phyloP scores from a whole-genome alignment of 1,284 basidiomycete genomes.

The Agroathelia rolfsii region DNA sequence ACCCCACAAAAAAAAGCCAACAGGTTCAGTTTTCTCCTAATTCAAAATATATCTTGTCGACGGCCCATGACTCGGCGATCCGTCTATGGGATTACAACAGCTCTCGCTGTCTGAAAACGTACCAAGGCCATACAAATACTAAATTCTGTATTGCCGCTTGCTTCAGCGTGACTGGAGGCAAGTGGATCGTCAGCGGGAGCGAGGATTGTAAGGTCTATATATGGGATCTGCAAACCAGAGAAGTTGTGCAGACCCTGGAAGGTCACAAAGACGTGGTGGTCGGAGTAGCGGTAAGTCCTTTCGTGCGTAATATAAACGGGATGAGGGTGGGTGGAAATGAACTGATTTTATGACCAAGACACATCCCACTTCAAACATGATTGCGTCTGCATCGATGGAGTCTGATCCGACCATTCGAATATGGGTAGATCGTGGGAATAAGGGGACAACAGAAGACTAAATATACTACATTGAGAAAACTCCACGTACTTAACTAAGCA shows the following conservation, averaged over 20 bases:
- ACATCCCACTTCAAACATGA: conserved; percentile 74
- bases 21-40: conserved; percentile 91
- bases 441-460: too few relatives aligned
- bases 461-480: too few relatives aligned
- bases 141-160: conserved; percentile 74
- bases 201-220: conserved; percentile 86
- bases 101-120: conserved; percentile 86
- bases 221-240: conserved; percentile 87
- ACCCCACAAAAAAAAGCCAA: conserved; percentile 46
- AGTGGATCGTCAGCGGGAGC: conserved; percentile 86
- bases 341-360: conserved; percentile 37
- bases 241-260: conserved; percentile 70
- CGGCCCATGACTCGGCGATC: conserved; percentile 85
- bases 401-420: conserved; percentile 69
- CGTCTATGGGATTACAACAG: conserved; percentile 94
- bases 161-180: conserved; percentile 75
- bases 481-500: too few relatives aligned
- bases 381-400: conserved; percentile 77
- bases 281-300: conserved; percentile 50
- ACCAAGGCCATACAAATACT: conserved; percentile 70
- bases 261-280: conserved; percentile 74
- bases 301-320: too few relatives aligned
- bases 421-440: conserved; percentile 64
- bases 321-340: too few relatives aligned
- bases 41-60: conserved; percentile 85